phyloP scores from a whole-genome alignment of 352 stramenopile genomes.

The Globisporangium paroecandrum region DNA sequence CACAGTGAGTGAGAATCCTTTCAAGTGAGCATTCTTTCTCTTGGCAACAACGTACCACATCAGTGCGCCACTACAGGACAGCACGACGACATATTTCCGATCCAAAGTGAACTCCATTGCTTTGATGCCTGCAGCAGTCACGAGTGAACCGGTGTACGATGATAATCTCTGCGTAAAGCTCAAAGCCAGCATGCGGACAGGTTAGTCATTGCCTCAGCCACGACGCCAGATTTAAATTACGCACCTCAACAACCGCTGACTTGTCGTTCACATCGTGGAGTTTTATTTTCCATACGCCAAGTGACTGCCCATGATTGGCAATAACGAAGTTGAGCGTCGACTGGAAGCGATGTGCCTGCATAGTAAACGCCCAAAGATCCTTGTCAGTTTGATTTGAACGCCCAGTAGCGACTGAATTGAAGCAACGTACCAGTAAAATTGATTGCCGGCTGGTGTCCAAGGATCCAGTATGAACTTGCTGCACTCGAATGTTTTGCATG shows the following conservation, averaged over 20 bases:
- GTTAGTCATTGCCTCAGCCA: background rate
- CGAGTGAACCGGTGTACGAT: background rate
- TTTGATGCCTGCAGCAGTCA: background rate
- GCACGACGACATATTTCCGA: conserved; percentile 4
- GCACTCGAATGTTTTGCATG: conserved; percentile 25
- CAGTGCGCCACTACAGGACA: conserved; percentile 21
- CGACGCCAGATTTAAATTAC: background rate
- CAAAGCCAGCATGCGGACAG: background rate
- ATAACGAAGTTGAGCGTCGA: conserved; percentile 14
- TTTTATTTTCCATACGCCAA: conserved; percentile 11
- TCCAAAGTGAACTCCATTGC: conserved; percentile 11
- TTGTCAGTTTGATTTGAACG: background rate
- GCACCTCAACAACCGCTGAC: conserved; percentile 7
- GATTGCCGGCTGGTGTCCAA: conserved; percentile 20
- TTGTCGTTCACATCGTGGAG: background rate
- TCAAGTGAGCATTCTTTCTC: background rate
- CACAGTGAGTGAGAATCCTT: conserved; percentile 4
- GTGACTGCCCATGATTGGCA: conserved; percentile 15
- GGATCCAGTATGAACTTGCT: conserved; percentile 13
- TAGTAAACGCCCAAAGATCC: background rate
- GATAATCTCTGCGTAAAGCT: conserved; percentile 6
- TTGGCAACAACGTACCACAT: conserved; percentile 23
- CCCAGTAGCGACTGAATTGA: background rate
- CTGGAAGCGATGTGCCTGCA: conserved; percentile 15
- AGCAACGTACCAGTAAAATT: conserved; percentile 19